phyloP scores from a whole-genome alignment of 371 early-diverging fungal species.

The Sporodiniella umbellata region DNA sequence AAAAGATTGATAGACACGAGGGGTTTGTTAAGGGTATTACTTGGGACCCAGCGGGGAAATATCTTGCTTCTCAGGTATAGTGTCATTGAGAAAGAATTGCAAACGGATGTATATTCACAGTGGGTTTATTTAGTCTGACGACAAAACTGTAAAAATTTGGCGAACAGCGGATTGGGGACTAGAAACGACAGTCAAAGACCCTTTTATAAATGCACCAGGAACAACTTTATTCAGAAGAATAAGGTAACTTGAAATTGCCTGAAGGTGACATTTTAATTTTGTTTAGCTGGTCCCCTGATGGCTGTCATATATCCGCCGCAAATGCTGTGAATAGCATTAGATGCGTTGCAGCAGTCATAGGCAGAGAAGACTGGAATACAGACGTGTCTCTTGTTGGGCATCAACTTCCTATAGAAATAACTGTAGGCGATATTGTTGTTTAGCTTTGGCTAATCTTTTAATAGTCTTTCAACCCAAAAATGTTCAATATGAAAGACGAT shows the following conservation, averaged over 20 bases:
- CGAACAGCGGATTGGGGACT: slow-evolving; percentile 82
- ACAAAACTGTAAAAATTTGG: slow-evolving; percentile 88
- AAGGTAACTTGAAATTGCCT: slow-evolving; percentile 44
- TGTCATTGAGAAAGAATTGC: background rate
- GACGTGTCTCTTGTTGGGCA: slow-evolving; percentile 91
- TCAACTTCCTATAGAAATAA: slow-evolving; percentile 85
- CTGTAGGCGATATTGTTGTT: slow-evolving; percentile 47
- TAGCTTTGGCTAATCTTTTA: background rate
- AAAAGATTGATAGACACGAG: slow-evolving; percentile 66
- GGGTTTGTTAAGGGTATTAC: slow-evolving; percentile 96
- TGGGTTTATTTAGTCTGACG: slow-evolving; percentile 68
- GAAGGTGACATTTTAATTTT: background rate
- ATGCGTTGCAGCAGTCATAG: slow-evolving; percentile 82
- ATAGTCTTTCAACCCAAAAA: slow-evolving; percentile 73
- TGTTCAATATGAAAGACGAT: slow-evolving; percentile 56
- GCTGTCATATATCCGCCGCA: slow-evolving; percentile 82
- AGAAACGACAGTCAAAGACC: slow-evolving; percentile 70
- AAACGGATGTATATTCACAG: background rate
- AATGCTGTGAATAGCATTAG: slow-evolving; percentile 85
- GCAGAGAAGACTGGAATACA: slow-evolving; percentile 74
- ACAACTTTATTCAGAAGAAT: slow-evolving; percentile 89
- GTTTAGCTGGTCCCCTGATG: slow-evolving; percentile 94
- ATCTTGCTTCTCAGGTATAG: slow-evolving; percentile 86
- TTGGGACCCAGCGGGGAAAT: slow-evolving; percentile 95
- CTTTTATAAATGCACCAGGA: slow-evolving; percentile 72